Conservation (phyloP, 495 filamentous ascomycete genomes). For the Amniculicola lignicola region DNA sequence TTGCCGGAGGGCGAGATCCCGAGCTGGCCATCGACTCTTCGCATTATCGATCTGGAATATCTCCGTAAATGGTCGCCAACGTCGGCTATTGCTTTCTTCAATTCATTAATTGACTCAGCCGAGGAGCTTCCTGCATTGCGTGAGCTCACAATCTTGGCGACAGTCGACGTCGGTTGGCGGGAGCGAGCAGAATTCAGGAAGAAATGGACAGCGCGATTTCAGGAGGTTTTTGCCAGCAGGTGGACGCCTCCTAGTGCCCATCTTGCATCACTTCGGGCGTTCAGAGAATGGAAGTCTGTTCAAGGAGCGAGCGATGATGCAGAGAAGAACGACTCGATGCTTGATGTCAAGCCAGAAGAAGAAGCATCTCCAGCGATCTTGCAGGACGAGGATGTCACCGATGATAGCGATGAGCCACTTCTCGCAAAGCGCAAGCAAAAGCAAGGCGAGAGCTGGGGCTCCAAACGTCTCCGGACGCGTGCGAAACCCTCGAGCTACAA, state of each 20-base stretch:
- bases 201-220: constrained; percentile 64
- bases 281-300: constrained; percentile 33
- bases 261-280: constrained; percentile 35
- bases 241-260: constrained; percentile 50
- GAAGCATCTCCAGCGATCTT: no score
- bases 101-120: constrained; percentile 68
- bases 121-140: constrained; percentile 60
- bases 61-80: constrained; percentile 65
- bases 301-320: neutral
- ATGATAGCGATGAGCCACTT: constrained; percentile 16
- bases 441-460: constrained; percentile 15
- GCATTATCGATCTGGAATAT: constrained; percentile 66
- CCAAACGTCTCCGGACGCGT: constrained; percentile 20
- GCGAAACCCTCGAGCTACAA: constrained; percentile 3
- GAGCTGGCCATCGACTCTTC: constrained; percentile 68
- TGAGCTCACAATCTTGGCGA: constrained; percentile 64
- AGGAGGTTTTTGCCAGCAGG: constrained; percentile 61
- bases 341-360: neutral
- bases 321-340: constrained; percentile 18
- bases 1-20: constrained; percentile 60
- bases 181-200: constrained; percentile 70
- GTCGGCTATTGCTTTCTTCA: constrained; percentile 70
- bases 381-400: neutral
- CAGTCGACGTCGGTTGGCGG: constrained; percentile 71
- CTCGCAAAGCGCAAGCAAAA: constrained; percentile 2